These are phyloP conservation scores for Funneliformis caledonium DNA, from an alignment of 371 early-diverging fungal genomes.

Conservation along the genomic window DNA sequence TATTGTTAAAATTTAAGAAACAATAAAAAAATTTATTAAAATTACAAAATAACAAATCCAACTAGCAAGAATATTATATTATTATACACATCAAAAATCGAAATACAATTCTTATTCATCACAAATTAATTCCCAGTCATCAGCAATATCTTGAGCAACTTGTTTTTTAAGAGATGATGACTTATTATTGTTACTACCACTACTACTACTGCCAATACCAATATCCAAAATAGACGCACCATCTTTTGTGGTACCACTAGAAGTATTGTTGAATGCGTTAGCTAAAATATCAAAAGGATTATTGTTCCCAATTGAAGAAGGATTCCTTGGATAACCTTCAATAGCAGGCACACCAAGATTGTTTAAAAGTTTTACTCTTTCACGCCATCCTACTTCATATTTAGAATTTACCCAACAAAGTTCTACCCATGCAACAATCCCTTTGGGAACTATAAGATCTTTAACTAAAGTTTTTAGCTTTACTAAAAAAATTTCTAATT, in stretches of 20 bases:
- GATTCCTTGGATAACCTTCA: not conserved
- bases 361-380: slow-evolving; percentile 1
- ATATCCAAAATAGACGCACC: not conserved
- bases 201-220: not conserved
- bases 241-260: not conserved
- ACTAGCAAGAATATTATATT: too few species aligned
- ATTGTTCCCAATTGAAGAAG: not conserved
- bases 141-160: not conserved
- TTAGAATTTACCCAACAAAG: slow-evolving; percentile 38
- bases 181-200: not conserved
- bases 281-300: slow-evolving; percentile 18
- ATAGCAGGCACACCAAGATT: slow-evolving; percentile 4
- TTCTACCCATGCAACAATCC: slow-evolving; percentile 18
- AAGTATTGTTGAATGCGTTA: not conserved
- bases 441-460: slow-evolving; percentile 28
- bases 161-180: not conserved
- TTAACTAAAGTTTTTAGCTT: slow-evolving; percentile 12
- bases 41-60: too few species aligned
- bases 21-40: too few species aligned
- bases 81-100: too few species aligned
- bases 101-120: not conserved
- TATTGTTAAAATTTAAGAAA: too few species aligned
- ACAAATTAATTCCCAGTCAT: slow-evolving; percentile 34
- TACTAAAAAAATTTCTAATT: slow-evolving; percentile 18
- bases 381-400: slow-evolving; percentile 31